Percentiles rank a stretch among this genome's conserved stretches.
These are phyloP conservation scores for Leccinum angustisporum DNA, from an alignment of 1,284 basidiomycete species.

Conservation along the genomic window DNA sequence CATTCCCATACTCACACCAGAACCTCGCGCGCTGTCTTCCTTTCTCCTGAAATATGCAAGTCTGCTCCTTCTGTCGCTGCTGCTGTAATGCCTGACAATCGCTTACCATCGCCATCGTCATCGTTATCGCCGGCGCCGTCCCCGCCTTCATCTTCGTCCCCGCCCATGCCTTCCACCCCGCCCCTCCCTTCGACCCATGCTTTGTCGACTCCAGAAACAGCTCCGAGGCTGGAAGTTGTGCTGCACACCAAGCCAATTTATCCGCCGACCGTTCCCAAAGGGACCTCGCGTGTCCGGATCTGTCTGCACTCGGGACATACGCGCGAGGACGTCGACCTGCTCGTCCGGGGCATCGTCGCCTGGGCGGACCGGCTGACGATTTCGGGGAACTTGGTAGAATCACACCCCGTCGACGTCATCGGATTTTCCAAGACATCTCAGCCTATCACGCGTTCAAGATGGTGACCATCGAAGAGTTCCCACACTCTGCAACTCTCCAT, in stretches of 20 bases:
- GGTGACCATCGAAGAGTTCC: too few relatives aligned
- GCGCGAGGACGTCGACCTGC: conserved; percentile 55
- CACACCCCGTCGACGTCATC: too few relatives aligned
- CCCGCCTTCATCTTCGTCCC: neutral
- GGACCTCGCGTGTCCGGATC: conserved; percentile 78
- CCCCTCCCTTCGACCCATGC: neutral
- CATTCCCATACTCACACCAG: conserved; percentile 78
- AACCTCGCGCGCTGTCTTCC: conserved; percentile 69
- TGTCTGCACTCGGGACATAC: conserved; percentile 82
- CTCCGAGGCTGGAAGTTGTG: neutral
- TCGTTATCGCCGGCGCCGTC: neutral
- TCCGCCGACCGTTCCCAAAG: conserved; percentile 83
- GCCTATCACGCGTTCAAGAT: too few relatives aligned
- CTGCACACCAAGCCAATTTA: conserved; percentile 79
- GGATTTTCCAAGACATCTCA: too few relatives aligned
- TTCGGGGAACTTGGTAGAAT: too few relatives aligned
- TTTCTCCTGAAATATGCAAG: conserved; percentile 48
- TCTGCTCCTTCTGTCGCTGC: neutral
- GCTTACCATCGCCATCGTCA: neutral
- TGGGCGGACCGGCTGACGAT: conserved; percentile 42
- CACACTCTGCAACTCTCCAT: too few relatives aligned
- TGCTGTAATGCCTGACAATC: neutral
- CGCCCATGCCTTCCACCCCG: neutral
- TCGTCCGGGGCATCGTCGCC: conserved; percentile 50
- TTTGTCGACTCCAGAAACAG: neutral